Conservation (phyloP, 208 protist genomes). For the Strigomonas culicis region DNA sequence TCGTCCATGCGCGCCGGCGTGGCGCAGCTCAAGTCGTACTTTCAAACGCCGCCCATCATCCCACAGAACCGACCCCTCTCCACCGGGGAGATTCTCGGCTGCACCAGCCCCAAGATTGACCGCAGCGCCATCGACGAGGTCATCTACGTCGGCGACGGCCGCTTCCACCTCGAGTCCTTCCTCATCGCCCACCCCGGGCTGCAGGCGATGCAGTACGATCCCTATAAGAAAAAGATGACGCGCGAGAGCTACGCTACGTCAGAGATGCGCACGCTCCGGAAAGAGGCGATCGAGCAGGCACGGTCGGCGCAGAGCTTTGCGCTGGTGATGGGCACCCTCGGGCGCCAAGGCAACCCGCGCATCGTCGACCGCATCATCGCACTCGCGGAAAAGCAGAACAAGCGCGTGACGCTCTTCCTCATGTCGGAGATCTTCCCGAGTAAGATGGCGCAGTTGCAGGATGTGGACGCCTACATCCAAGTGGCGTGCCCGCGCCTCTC, state of each 20-base stretch:
- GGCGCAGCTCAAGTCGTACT: constrained; percentile 76
- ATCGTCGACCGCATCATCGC: constrained; percentile 92
- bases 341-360: constrained; percentile 95
- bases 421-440: constrained; percentile 98
- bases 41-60: constrained; percentile 76
- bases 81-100: constrained; percentile 97
- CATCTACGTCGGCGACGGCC: constrained; percentile 97
- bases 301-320: constrained; percentile 88
- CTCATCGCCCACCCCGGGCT: constrained; percentile 97
- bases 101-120: constrained; percentile 95
- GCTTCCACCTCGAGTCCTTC: constrained; percentile 98
- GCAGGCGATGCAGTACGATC: constrained; percentile 94
- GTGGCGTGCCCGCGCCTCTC: constrained; percentile 98
- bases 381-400: constrained; percentile 62
- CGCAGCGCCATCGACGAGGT: constrained; percentile 60
- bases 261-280: constrained; percentile 90
- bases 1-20: constrained; percentile 90
- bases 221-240: constrained; percentile 95
- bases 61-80: constrained; percentile 96
- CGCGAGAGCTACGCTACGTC: constrained; percentile 92
- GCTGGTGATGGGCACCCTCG: constrained; percentile 97
- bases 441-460: constrained; percentile 90
- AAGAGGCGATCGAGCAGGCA: constrained; percentile 73
- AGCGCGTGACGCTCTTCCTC: constrained; percentile 86
- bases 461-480: constrained; percentile 96